Percentiles rank a stretch among this genome's conserved stretches.
phyloP scores from a whole-genome alignment of 805 yeast genomes.

The Diddensiella transvaalensis region DNA sequence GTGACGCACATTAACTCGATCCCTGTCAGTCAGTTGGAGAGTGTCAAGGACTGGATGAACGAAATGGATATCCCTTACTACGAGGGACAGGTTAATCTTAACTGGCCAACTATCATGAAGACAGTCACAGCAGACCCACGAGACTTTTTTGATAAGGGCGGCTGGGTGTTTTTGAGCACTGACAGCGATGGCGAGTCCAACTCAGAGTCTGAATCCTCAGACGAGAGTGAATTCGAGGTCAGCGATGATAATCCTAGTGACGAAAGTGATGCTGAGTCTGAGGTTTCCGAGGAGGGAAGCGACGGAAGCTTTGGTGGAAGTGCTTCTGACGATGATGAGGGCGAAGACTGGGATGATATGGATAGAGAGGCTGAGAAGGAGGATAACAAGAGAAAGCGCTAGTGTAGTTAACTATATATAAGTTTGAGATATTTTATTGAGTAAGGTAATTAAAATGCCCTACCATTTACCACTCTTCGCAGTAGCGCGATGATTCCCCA shows the following conservation, averaged over 20 bases:
- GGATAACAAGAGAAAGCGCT: conserved; percentile 26
- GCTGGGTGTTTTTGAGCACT: conserved; percentile 92
- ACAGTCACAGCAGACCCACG: conserved; percentile 89
- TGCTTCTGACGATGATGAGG: conserved; percentile 29
- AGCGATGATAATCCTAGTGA: conserved; percentile 61
- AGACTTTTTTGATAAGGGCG: conserved; percentile 90
- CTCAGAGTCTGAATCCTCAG: conserved; percentile 63
- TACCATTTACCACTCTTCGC: neutral
- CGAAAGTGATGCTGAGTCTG: conserved; percentile 42
- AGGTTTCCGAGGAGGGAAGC: conserved; percentile 36
- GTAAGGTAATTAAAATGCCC: neutral
- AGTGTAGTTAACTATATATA: neutral
- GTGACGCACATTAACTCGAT: conserved; percentile 92
- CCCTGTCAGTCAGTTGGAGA: conserved; percentile 88
- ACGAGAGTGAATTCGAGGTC: conserved; percentile 58
- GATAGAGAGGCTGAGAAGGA: conserved; percentile 48
- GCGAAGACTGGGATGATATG: conserved; percentile 58
- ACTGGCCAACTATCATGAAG: conserved; percentile 95
- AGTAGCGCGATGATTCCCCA: no score
- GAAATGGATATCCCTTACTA: conserved; percentile 94
- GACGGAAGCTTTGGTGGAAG: conserved; percentile 34
- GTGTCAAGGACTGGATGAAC: conserved; percentile 94
- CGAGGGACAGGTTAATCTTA: conserved; percentile 92
- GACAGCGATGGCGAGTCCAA: conserved; percentile 77
- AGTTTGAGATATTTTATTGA: neutral